These are phyloP conservation scores for Leccinum fuscescens DNA, from an alignment of 1,284 basidiomycete species.

Conservation along the genomic window DNA sequence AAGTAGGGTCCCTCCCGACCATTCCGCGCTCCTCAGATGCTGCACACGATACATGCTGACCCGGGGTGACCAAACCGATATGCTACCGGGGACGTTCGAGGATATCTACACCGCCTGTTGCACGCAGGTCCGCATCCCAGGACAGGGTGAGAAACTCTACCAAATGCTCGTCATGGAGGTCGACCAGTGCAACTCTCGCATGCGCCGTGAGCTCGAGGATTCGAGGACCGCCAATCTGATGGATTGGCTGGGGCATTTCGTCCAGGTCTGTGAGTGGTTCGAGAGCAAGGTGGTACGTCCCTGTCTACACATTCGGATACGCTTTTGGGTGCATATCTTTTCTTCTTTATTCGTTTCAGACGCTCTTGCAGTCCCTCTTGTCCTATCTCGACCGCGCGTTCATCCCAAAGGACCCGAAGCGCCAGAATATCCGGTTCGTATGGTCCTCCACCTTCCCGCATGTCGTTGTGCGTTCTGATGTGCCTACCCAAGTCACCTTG, in stretches of 20 bases:
- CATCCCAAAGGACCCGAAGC: constrained; percentile 37
- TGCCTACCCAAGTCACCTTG: constrained; percentile 43
- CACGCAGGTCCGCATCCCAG: constrained; percentile 46
- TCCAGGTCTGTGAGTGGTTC: constrained; percentile 57
- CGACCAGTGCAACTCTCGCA: constrained; percentile 44
- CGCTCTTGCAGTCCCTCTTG: constrained; percentile 53
- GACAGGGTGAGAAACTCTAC: constrained; percentile 56
- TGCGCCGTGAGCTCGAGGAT: constrained; percentile 39
- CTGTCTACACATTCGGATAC: constrained; percentile 1
- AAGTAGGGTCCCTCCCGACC: constrained; percentile 6
- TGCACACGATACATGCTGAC: constrained; percentile 47
- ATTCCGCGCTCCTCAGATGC: constrained; percentile 33
- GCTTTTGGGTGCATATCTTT: not conserved
- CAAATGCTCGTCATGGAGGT: constrained; percentile 51
- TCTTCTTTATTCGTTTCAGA: constrained; percentile 32
- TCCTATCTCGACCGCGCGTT: constrained; percentile 66
- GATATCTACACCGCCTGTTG: constrained; percentile 56
- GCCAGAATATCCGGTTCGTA: constrained; percentile 44
- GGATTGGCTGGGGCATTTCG: constrained; percentile 54
- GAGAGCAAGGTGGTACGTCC: constrained; percentile 58
- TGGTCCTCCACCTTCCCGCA: not conserved
- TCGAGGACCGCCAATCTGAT: constrained; percentile 25
- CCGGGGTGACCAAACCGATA: constrained; percentile 29
- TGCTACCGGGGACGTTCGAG: constrained; percentile 51
- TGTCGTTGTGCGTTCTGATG: not conserved